phyloP scores from a whole-genome alignment of 2,329 filamentous ascomycete genomes.

The Sarocladium kiliense region DNA sequence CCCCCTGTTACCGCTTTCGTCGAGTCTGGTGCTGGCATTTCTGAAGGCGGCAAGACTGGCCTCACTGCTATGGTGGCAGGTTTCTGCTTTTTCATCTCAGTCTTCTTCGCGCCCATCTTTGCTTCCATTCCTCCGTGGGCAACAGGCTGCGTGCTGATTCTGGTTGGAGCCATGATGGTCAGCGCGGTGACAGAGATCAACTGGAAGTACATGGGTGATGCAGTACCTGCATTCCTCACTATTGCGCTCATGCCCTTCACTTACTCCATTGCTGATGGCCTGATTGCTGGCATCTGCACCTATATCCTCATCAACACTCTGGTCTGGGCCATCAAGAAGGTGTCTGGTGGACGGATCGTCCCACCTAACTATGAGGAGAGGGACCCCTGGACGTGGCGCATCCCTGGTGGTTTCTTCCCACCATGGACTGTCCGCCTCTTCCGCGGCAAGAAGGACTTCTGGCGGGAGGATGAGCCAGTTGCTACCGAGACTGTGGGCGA shows the following conservation, averaged over 20 bases:
- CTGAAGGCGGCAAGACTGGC: constrained; percentile 79
- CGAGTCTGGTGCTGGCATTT: constrained; percentile 85
- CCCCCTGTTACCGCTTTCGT: constrained; percentile 84
- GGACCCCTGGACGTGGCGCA: constrained; percentile 74
- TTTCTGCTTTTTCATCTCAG: constrained; percentile 77
- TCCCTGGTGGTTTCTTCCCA: constrained; percentile 70
- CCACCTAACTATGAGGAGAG: constrained; percentile 72
- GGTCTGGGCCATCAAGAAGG: constrained; percentile 64
- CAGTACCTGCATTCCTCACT: constrained; percentile 77
- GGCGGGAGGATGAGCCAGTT: constrained; percentile 39
- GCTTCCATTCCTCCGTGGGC: constrained; percentile 87
- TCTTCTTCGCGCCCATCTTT: constrained; percentile 89
- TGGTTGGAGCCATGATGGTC: constrained; percentile 86
- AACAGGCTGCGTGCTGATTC: constrained; percentile 79
- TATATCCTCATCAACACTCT: constrained; percentile 72
- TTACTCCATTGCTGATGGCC: constrained; percentile 80
- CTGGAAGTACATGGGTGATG: constrained; percentile 81
- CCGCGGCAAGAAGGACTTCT: constrained; percentile 69
- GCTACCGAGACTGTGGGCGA: constrained; percentile 8
- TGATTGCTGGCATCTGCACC: constrained; percentile 73
- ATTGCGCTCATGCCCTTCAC: constrained; percentile 86
- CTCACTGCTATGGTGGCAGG: constrained; percentile 77
- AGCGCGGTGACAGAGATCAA: constrained; percentile 77
- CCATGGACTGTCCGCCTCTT: constrained; percentile 63
- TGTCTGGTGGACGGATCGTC: constrained; percentile 62